Evolutionary conservation across 2,329 filamentous ascomycete genomes (phyloP), one percentile per base, ranked within the genome.

Genomic region (Dactylella cylindrospora): DNA sequence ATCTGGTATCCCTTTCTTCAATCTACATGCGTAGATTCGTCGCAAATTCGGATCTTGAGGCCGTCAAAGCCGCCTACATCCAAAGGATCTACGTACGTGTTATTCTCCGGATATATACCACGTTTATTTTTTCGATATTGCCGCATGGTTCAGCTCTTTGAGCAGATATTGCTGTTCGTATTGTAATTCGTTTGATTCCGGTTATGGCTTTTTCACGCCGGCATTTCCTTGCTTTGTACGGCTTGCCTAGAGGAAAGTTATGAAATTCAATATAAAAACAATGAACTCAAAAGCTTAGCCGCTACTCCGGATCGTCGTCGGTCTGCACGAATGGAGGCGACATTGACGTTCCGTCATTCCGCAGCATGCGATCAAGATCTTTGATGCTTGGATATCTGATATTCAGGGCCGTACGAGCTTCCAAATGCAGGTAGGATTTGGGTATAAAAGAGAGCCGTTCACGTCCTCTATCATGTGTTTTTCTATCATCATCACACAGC

Each of bases 241-340:
- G n/a, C n/a, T n/a, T n/a, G n/a, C n/a, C n/a, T n/a, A n/a, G n/a
- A n/a, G n/a, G n/a, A n/a, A n/a, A n/a, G n/a, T n/a, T n/a, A n/a
- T n/a, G n/a, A n/a, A n/a, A n/a, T n/a, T n/a, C n/a, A n/a, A n/a
- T n/a, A n/a, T n/a, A n/a, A n/a, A n/a, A n/a, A n/a, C n/a, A n/a
- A n/a, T n/a, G n/a, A n/a, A n/a, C n/a, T n/a, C 28, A 10, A 32
- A 39, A 22, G 7, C 22, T 13, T 3, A 33, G 28, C 43, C 49
- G 49, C 39, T 12, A 45, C 36, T 62, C 49, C 57, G 49, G 57
- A 62, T 54, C 57, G 36, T 49, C 57, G 12, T 49, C 49, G 25
- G 29, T 9, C 9, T 5, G 22, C 7, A 6, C 29, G 29, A 32
- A 54, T 23, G 19, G 22, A 13, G 26, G 26, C 35, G 31, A 36